phyloP scores from a whole-genome alignment of 148 eudicot genomes.

The Fagopyrum tataricum region DNA sequence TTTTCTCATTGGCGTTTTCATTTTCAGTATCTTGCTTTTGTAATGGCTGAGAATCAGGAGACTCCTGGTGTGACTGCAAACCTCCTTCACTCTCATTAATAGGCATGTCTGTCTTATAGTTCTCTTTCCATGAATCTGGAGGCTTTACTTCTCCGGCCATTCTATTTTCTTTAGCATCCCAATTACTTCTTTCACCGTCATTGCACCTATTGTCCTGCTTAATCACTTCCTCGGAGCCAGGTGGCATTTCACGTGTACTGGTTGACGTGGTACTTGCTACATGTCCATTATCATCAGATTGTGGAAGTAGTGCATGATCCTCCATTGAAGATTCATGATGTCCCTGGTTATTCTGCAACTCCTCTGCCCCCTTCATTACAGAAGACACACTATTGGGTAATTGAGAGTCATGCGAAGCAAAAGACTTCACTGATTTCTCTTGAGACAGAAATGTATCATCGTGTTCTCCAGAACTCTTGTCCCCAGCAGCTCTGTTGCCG shows the following conservation, averaged over 20 bases:
- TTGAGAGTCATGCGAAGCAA: background rate
- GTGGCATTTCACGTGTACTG: constrained; percentile 20
- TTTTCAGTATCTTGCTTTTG: constrained; percentile 32
- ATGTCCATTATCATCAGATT: constrained; percentile 22
- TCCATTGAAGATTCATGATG: constrained; percentile 25
- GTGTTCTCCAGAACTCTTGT: background rate
- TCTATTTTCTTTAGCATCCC: background rate
- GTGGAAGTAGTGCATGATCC: constrained; percentile 25
- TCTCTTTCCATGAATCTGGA: constrained; percentile 25
- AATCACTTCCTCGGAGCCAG: background rate
- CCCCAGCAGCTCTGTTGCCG: background rate
- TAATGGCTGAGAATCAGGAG: constrained; percentile 31
- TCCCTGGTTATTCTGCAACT: constrained; percentile 20
- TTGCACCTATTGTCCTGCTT: background rate
- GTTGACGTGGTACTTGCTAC: constrained; percentile 23
- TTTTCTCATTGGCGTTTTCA: constrained; percentile 37
- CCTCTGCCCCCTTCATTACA: constrained; percentile 18
- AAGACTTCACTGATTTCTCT: constrained; percentile 27
- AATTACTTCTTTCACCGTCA: constrained; percentile 14
- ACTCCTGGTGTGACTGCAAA: constrained; percentile 17
- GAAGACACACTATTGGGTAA: constrained; percentile 12
- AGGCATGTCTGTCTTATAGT: constrained; percentile 23
- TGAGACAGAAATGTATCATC: constrained; percentile 2
- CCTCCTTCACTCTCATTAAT: constrained; percentile 27
- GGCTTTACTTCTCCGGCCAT: constrained; percentile 6